phyloP scores from a whole-genome alignment of 495 filamentous ascomycete species.

The Aspergillus funiculosus region DNA sequence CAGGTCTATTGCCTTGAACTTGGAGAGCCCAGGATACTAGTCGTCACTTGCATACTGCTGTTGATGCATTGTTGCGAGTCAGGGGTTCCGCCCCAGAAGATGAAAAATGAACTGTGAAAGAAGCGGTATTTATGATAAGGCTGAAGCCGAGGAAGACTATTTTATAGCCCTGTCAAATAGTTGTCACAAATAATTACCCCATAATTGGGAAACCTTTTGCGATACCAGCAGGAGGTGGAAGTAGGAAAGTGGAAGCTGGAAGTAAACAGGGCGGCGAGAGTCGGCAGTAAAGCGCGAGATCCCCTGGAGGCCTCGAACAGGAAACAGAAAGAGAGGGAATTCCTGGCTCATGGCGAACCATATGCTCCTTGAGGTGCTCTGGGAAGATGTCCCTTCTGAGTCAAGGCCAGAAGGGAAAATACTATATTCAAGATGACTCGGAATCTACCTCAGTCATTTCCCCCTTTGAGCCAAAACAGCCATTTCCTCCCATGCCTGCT shows the following conservation, averaged over 20 bases:
- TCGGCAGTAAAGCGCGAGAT: slow-evolving; percentile 2
- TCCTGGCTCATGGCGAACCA: slow-evolving; percentile 5
- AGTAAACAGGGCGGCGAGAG: neutral
- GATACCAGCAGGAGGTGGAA: too few relatives aligned
- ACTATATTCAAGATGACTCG: slow-evolving; percentile 2
- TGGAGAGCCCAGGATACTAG: too few relatives aligned
- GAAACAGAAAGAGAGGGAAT: too few relatives aligned
- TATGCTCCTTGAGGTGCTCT: neutral
- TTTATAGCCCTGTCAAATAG: too few relatives aligned
- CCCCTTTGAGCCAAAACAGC: slow-evolving; percentile 34
- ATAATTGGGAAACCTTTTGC: too few relatives aligned
- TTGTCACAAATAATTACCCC: too few relatives aligned
- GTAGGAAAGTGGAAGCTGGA: too few relatives aligned
- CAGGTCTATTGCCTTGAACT: too few relatives aligned
- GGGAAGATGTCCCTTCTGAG: slow-evolving; percentile 13
- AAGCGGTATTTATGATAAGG: neutral
- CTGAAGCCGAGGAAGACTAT: neutral
- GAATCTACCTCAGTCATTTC: slow-evolving; percentile 9
- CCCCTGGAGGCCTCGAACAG: neutral
- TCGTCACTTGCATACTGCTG: too few relatives aligned
- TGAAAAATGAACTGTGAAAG: too few relatives aligned
- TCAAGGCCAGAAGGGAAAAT: slow-evolving; percentile 12
- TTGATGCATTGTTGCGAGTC: too few relatives aligned
- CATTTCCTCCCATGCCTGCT: slow-evolving; percentile 34
- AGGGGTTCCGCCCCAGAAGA: too few relatives aligned